Conservation (phyloP, 441 rosid species). For the Populus hybrid region DNA sequence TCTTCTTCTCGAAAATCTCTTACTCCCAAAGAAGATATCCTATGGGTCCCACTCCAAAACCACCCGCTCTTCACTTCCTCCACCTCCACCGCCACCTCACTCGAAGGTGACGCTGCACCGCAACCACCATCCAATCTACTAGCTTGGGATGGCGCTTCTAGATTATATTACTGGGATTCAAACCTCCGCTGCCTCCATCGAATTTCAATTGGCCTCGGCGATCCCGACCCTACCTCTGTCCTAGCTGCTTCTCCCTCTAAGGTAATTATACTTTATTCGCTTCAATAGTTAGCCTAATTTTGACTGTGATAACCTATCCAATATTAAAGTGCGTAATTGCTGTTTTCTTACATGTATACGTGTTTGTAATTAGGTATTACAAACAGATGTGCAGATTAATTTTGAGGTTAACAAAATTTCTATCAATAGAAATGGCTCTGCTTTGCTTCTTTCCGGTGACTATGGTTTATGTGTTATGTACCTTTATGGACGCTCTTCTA, state of each 20-base stretch:
- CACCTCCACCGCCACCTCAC: constrained; percentile 19
- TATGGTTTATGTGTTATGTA: constrained; percentile 70
- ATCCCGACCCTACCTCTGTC: constrained; percentile 74
- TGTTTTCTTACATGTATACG: background rate
- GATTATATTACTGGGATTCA: constrained; percentile 73
- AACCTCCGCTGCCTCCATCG: constrained; percentile 57
- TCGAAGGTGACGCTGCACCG: constrained; percentile 11
- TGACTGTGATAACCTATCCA: background rate
- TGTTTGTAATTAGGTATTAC: constrained; percentile 50
- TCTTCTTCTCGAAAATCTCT: constrained; percentile 30
- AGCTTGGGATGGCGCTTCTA: constrained; percentile 86
- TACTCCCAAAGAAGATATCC: constrained; percentile 49
- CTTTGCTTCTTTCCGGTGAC: constrained; percentile 61
- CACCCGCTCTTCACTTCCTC: constrained; percentile 65
- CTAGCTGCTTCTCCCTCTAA: constrained; percentile 81
- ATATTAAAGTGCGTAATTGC: background rate
- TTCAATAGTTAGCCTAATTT: background rate
- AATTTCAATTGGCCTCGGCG: constrained; percentile 75
- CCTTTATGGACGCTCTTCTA: constrained; percentile 69
- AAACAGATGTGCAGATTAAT: constrained; percentile 48
- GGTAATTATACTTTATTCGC: constrained; percentile 30
- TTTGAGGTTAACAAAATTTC: constrained; percentile 66
- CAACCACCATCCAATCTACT: constrained; percentile 49
- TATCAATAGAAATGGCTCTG: constrained; percentile 77
- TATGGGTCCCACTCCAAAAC: constrained; percentile 70